These are phyloP conservation scores for Alternaria alternata DNA, from an alignment of 2,329 filamentous ascomycete genomes.

Conservation along the genomic window DNA sequence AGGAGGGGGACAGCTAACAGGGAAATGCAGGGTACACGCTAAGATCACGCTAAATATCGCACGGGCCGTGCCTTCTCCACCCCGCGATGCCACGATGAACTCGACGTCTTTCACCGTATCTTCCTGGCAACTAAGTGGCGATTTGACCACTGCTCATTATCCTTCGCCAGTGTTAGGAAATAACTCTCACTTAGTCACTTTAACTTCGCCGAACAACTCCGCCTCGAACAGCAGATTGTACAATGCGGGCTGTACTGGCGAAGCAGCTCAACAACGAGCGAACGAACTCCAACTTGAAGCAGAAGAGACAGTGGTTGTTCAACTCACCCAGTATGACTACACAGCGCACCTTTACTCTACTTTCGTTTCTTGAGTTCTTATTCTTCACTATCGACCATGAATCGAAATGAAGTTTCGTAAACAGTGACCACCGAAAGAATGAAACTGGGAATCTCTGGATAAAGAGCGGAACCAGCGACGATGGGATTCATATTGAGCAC, in stretches of 20 bases:
- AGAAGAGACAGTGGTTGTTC: background rate
- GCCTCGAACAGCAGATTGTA: background rate
- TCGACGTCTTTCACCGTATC: background rate
- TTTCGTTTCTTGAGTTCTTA: background rate
- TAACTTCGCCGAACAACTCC: background rate
- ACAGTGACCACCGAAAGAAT: background rate
- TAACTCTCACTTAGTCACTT: background rate
- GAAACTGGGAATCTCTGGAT: background rate
- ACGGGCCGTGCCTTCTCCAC: constrained; percentile 11
- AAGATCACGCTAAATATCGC: constrained; percentile 2
- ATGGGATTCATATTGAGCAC: too few relatives aligned
- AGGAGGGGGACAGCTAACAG: background rate
- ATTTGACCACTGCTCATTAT: background rate
- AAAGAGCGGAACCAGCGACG: too few relatives aligned
- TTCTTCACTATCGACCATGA: background rate
- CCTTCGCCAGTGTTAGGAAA: too few relatives aligned
- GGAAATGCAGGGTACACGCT: constrained; percentile 9
- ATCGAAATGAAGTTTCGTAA: background rate
- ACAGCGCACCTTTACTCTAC: background rate
- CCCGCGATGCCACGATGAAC: background rate
- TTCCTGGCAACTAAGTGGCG: background rate
- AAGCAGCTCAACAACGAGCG: background rate
- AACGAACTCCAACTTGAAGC: background rate
- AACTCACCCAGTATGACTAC: background rate
- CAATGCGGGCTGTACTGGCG: background rate